Percentiles rank a stretch among this genome's conserved stretches.
These are phyloP conservation scores for Quercus gilva DNA, from an alignment of 306 rosid genomes.

Conservation along the genomic window DNA sequence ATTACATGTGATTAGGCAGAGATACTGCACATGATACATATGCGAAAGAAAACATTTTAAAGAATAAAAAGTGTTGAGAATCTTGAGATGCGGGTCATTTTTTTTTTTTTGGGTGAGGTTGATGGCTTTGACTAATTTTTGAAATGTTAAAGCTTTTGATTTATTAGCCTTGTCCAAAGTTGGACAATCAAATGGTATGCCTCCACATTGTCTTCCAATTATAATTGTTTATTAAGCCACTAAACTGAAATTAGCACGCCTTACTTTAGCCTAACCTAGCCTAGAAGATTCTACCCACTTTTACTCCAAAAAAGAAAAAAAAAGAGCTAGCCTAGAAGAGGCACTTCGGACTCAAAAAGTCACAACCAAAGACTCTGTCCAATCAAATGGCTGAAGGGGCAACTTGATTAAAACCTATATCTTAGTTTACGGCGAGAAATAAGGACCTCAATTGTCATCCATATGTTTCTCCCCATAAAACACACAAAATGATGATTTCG, in stretches of 20 bases:
- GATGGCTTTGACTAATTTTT: neutral
- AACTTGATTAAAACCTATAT: neutral
- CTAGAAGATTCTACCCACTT: neutral
- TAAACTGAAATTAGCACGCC: neutral
- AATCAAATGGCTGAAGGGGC: neutral
- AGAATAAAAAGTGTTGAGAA: neutral
- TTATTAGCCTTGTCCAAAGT: neutral
- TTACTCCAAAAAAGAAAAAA: too few relatives aligned
- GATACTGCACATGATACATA: slow-evolving; percentile 12
- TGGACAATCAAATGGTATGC: slow-evolving; percentile 15
- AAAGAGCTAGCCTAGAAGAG: neutral
- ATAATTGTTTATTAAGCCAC: slow-evolving; percentile 16
- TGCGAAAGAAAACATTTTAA: slow-evolving; percentile 8
- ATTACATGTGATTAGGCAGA: neutral
- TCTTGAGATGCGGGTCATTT: neutral
- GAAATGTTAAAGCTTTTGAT: too few relatives aligned
- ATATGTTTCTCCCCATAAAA: neutral
- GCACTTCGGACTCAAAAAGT: neutral
- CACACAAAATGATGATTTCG: neutral
- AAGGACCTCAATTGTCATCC: neutral
- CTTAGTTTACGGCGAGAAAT: slow-evolving; percentile 13
- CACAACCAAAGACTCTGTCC: too few relatives aligned
- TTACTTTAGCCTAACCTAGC: neutral
- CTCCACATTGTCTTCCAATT: slow-evolving; percentile 17
- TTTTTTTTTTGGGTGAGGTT: neutral